Conservation (phyloP, 805 yeast species). For the Torulaspora maleeae region DNA sequence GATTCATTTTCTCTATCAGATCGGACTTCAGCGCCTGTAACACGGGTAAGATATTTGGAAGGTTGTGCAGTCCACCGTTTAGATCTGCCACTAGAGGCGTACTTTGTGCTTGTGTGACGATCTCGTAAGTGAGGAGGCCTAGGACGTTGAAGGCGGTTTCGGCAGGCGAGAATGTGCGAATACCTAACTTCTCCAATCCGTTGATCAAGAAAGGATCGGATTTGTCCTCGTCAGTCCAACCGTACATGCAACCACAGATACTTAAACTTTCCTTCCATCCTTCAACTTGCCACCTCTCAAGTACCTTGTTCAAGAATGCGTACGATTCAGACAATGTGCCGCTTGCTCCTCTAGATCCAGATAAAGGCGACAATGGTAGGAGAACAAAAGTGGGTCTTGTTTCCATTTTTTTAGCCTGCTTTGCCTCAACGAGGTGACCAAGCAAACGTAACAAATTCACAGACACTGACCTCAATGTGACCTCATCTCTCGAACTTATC, state of each 20-base stretch:
- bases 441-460: slow-evolving; percentile 73
- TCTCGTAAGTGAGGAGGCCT: slow-evolving; percentile 78
- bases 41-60: slow-evolving; percentile 51
- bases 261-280: slow-evolving; percentile 79
- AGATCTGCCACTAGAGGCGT: slow-evolving; percentile 89
- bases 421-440: slow-evolving; percentile 68
- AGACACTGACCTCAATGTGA: slow-evolving; percentile 84
- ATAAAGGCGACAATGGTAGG: slow-evolving; percentile 82
- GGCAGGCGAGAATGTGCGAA: slow-evolving; percentile 88
- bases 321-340: slow-evolving; percentile 87
- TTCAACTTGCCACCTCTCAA: slow-evolving; percentile 88
- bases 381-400: slow-evolving; percentile 87
- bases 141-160: slow-evolving; percentile 95
- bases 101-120: slow-evolving; percentile 75
- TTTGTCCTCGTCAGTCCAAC: slow-evolving; percentile 85
- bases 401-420: slow-evolving; percentile 51
- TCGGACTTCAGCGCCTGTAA: slow-evolving; percentile 75
- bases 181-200: slow-evolving; percentile 82
- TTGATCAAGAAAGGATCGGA: slow-evolving; percentile 82
- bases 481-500: slow-evolving; percentile 62
- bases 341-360: slow-evolving; percentile 83
- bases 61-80: slow-evolving; percentile 91
- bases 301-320: slow-evolving; percentile 73
- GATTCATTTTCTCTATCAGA: slow-evolving; percentile 68
- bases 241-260: slow-evolving; percentile 82